These are phyloP conservation scores for Rhodotorula glutinis DNA, from an alignment of 1,284 basidiomycete species.

Conservation along the genomic window DNA sequence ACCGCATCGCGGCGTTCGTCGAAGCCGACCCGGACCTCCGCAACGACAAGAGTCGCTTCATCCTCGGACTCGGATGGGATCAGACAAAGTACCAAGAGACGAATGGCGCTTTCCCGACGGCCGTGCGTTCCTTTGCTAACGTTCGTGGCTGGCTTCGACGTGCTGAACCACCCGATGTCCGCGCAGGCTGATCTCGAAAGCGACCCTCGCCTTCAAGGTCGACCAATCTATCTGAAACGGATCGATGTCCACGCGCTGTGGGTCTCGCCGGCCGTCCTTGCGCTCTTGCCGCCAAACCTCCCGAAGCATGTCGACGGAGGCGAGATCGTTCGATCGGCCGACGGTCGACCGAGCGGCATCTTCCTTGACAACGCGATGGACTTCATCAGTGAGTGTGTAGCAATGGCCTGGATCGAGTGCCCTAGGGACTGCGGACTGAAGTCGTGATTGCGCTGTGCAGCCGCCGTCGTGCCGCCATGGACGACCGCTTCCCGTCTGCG, in stretches of 20 bases:
- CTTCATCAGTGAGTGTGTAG: conserved; percentile 24
- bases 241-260: conserved; percentile 81
- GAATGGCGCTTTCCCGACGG: conserved; percentile 65
- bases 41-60: conserved; percentile 59
- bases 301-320: conserved; percentile 60
- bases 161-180: background rate
- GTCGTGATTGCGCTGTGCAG: conserved; percentile 19
- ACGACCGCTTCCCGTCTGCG: conserved; percentile 59
- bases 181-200: conserved; percentile 60
- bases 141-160: background rate
- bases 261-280: conserved; percentile 68
- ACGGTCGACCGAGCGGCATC: conserved; percentile 68
- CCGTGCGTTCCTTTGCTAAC: conserved; percentile 54
- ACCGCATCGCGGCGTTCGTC: conserved; percentile 63
- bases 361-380: conserved; percentile 44
- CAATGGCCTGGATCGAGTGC: no score
- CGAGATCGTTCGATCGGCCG: conserved; percentile 62
- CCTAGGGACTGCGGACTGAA: no score
- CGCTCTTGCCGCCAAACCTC: conserved; percentile 56
- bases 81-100: conserved; percentile 63
- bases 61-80: conserved; percentile 88
- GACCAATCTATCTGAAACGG: conserved; percentile 66
- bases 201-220: conserved; percentile 62
- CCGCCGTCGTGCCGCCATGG: conserved; percentile 58
- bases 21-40: conserved; percentile 58